phyloP scores from a whole-genome alignment of 441 rosid species.

The Populus trichocarpa region DNA sequence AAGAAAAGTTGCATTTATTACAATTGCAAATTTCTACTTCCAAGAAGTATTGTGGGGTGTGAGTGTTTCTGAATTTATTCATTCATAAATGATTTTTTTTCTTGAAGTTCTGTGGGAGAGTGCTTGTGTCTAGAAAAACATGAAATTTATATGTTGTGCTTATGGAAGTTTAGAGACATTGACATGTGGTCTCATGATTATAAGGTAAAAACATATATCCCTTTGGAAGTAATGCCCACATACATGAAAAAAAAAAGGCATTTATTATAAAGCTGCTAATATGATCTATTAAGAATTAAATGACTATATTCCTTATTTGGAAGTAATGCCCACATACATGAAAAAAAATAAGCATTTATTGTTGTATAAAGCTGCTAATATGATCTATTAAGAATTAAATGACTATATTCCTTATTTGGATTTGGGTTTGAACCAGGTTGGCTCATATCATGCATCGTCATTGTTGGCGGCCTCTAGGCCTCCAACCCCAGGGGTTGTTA shows the following conservation, averaged over 20 bases:
- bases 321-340: too few species aligned
- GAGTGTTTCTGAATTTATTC: background rate
- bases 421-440: slow-evolving; percentile 53
- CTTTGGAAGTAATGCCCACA: background rate
- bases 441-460: slow-evolving; percentile 92
- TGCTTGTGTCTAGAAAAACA: background rate
- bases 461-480: slow-evolving; percentile 86
- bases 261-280: background rate
- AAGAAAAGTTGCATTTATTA: too few species aligned
- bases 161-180: background rate
- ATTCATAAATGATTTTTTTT: background rate
- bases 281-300: background rate
- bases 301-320: background rate
- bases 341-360: background rate
- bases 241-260: background rate
- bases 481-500: slow-evolving; percentile 84
- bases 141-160: background rate
- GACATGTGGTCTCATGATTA: background rate
- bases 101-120: background rate
- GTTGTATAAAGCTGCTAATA: background rate
- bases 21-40: background rate
- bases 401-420: background rate
- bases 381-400: background rate
- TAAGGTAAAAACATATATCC: background rate
- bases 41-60: background rate